These are phyloP conservation scores for Ophiostoma australiae DNA, from an alignment of 2,329 filamentous ascomycete species.

Conservation along the genomic window DNA sequence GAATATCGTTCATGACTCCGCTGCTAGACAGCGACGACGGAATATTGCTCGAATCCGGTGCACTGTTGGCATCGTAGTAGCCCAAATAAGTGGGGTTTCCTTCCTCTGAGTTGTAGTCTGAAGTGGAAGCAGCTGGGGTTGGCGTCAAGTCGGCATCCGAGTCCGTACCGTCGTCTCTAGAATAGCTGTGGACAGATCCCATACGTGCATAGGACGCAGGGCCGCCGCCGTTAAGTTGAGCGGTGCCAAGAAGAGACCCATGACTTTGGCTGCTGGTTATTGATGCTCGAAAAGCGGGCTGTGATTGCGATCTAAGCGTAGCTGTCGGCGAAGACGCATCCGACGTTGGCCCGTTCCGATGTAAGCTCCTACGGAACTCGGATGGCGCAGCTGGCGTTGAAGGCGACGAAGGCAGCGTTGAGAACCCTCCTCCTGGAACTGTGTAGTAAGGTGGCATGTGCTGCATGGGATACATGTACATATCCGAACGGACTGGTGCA, in stretches of 20 bases:
- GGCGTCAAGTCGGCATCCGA: conserved; percentile 44
- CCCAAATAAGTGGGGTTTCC: conserved; percentile 40
- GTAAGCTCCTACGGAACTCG: conserved; percentile 54
- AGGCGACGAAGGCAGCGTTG: conserved; percentile 54
- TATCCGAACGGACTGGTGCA: conserved; percentile 53
- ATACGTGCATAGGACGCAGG: conserved; percentile 34
- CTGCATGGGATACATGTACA: conserved; percentile 49
- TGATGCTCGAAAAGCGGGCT: conserved; percentile 51
- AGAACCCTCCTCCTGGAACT: conserved; percentile 36
- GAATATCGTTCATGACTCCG: conserved; percentile 38
- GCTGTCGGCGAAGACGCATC: conserved; percentile 49
- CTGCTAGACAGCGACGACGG: conserved; percentile 21
- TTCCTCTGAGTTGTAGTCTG: conserved; percentile 45
- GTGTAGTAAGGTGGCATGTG: conserved; percentile 44
- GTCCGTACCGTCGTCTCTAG: conserved; percentile 48
- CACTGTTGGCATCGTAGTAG: conserved; percentile 36
- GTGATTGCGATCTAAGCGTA: conserved; percentile 61
- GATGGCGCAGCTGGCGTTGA: conserved; percentile 41
- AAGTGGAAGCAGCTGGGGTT: conserved; percentile 36
- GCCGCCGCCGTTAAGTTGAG: conserved; percentile 33
- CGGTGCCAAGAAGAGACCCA: conserved; percentile 19
- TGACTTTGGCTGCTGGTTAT: conserved; percentile 34
- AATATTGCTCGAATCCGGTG: not conserved
- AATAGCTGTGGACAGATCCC: conserved; percentile 49
- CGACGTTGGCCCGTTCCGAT: conserved; percentile 48